A percentile compares a stretch with the other conserved stretches of the same genome.
Evolutionary conservation across 257 asterid genomes (phyloP).

Genomic region (Solanum chiquidenum): DNA sequence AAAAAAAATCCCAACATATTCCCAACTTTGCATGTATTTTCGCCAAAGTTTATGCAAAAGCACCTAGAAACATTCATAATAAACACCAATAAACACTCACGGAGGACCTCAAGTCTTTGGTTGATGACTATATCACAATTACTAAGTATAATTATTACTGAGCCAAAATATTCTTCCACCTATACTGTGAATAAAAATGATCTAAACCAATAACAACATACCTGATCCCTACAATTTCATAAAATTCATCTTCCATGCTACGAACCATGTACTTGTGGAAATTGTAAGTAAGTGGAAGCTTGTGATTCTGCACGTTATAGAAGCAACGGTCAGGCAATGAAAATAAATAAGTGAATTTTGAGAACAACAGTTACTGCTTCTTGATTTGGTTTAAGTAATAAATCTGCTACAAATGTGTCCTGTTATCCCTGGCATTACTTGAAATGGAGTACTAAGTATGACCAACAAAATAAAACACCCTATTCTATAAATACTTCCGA

Average conservation of each 20-base stretch:
- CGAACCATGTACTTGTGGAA: constrained; percentile 88
- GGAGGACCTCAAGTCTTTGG: background rate
- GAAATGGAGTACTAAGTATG: background rate
- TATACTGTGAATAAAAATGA: background rate
- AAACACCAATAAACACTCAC: background rate
- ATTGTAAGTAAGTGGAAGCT: constrained; percentile 57
- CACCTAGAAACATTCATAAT: background rate
- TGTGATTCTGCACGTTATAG: constrained; percentile 51
- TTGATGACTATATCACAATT: background rate
- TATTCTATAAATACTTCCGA: background rate
- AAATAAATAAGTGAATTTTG: background rate
- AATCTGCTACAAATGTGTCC: background rate
- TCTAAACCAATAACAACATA: constrained; percentile 4
- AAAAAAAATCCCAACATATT: background rate
- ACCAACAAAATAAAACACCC: background rate
- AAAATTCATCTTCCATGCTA: constrained; percentile 94
- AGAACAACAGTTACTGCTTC: background rate
- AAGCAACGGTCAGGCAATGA: background rate
- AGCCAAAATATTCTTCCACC: background rate
- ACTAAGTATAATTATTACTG: background rate
- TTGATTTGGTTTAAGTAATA: background rate
- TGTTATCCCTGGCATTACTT: background rate
- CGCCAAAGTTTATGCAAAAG: background rate
- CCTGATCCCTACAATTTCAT: constrained; percentile 81
- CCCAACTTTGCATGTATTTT: background rate